Evolutionary conservation across 176 grass and related monocot species (phyloP).

Genomic region (Thinopyrum elongatum): DNA sequence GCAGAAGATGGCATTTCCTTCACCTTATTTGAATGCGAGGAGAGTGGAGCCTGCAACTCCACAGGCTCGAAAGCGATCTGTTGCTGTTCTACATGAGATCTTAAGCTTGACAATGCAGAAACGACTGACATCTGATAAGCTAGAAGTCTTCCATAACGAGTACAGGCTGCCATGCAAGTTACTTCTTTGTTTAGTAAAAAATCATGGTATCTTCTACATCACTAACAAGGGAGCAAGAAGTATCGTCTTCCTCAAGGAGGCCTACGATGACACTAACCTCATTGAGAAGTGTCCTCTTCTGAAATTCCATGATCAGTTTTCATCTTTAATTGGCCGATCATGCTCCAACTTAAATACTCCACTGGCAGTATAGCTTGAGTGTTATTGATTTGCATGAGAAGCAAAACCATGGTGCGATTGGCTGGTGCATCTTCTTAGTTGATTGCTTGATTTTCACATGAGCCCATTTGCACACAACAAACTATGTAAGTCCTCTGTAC

Average conservation of each 20-base stretch:
- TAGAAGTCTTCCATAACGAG: conserved; percentile 76
- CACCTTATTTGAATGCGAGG: conserved; percentile 78
- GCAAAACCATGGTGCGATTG: not conserved
- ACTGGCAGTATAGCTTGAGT: conserved; percentile 24
- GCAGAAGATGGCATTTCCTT: conserved; percentile 92
- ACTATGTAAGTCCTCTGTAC: not conserved
- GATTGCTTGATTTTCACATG: not conserved
- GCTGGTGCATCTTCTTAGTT: conserved; percentile 16
- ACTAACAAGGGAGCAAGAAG: conserved; percentile 90
- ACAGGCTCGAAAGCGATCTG: conserved; percentile 65
- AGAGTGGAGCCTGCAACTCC: conserved; percentile 56
- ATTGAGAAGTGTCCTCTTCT: conserved; percentile 69
- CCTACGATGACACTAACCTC: conserved; percentile 55
- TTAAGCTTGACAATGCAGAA: conserved; percentile 85
- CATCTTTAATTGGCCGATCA: conserved; percentile 56
- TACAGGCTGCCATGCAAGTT: conserved; percentile 68
- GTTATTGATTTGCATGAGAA: conserved; percentile 6
- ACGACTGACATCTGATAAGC: conserved; percentile 78
- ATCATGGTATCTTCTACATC: conserved; percentile 94
- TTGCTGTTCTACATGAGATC: conserved; percentile 77
- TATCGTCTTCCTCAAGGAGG: conserved; percentile 89
- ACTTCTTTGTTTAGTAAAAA: conserved; percentile 82
- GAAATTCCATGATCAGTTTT: conserved; percentile 68
- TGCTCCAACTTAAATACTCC: conserved; percentile 37
- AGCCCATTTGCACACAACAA: conserved; percentile 1